Conservation (phyloP, 768 basidiomycete genomes). For the Tricholoma matsutake region DNA sequence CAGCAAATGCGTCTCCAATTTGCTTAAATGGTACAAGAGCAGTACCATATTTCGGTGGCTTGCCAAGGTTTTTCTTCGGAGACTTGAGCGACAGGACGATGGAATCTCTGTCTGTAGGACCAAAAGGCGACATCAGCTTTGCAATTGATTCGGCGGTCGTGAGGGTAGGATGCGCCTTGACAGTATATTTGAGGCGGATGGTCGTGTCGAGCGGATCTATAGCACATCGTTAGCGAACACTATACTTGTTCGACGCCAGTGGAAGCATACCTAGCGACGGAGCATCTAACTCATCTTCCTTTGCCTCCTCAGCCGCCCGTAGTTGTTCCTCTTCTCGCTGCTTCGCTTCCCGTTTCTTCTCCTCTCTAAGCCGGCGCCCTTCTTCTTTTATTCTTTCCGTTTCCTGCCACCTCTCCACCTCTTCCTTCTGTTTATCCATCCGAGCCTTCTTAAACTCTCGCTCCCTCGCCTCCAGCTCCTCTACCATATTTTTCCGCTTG, state of each 20-base stretch:
- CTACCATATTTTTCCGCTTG: constrained; percentile 71
- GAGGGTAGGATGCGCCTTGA: constrained; percentile 56
- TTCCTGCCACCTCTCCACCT: constrained; percentile 51
- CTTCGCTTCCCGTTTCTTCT: constrained; percentile 53
- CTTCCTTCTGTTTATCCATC: constrained; percentile 58
- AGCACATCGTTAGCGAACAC: constrained; percentile 5
- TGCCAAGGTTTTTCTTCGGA: constrained; percentile 51
- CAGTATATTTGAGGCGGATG: constrained; percentile 64
- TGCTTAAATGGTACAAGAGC: constrained; percentile 77
- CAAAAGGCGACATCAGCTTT: constrained; percentile 56
- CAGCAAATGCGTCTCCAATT: constrained; percentile 74
- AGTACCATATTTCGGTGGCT: constrained; percentile 61
- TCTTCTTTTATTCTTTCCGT: constrained; percentile 75
- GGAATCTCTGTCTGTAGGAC: constrained; percentile 56
- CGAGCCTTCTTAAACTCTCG: constrained; percentile 71
- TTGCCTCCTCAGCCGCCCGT: constrained; percentile 28
- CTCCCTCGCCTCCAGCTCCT: constrained; percentile 79
- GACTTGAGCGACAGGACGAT: constrained; percentile 69
- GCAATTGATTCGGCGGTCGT: constrained; percentile 48
- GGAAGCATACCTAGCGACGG: constrained; percentile 50
- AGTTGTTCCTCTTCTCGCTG: constrained; percentile 41
- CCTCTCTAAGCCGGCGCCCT: constrained; percentile 64
- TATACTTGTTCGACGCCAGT: background rate
- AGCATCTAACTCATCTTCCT: constrained; percentile 44
- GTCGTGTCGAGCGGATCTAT: constrained; percentile 71